Base-by-base conservation (phyloP, 139 green algal genomes). In the Micractinium conductrix region DNA sequence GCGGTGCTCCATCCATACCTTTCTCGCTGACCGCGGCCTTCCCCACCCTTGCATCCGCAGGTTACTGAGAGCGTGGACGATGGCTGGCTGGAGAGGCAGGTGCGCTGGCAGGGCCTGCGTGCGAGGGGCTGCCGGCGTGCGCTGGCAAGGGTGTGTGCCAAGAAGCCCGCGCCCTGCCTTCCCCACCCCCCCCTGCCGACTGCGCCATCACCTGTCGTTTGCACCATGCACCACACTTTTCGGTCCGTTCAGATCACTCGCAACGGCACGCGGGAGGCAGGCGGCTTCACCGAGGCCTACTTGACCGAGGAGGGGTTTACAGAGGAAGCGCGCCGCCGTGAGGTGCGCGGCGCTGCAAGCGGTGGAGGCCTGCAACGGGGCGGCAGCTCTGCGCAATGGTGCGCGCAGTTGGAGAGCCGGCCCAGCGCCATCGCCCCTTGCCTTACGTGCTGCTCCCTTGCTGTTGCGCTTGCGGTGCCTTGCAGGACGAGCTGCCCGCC, bases 231-330 rank as follows among this genome's bases (percentile, higher is more conserved):
- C n/a, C n/a, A n/a, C n/a, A n/a, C n/a, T n/a, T n/a, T n/a, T n/a
- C n/a, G n/a, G n/a, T n/a, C n/a, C n/a, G n/a, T n/a, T n/a, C n/a
- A n/a, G n/a, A n/a, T 92, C 71, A 21, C 89, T 22, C 67, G 74
- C 55, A 58, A 86, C 48, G 92, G 91, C n/a, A 94, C 82, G 2
- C 38, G 79, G 10, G 48, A 84, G 37, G 62, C 38, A 0, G 91
- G 86, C 22, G 93, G 89, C n/a, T 89, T 97, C 74, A 96, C 91
- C 21, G 94, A 97, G 78, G 90, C 95, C 0, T 85, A 93, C 74
- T 88, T 98, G 8, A 75, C 55, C 0, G 88, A 95, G 30, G 85
- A 92, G 26, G 85, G 89, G 69, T 82, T 87, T 68, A 83, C 63
- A 53, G 84, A 85, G 67, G 76, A 65, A 78, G 44, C 43, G 72